These are phyloP conservation scores for Eudorina sp. DNA, from an alignment of 139 green algal genomes.

Conservation along the genomic window DNA sequence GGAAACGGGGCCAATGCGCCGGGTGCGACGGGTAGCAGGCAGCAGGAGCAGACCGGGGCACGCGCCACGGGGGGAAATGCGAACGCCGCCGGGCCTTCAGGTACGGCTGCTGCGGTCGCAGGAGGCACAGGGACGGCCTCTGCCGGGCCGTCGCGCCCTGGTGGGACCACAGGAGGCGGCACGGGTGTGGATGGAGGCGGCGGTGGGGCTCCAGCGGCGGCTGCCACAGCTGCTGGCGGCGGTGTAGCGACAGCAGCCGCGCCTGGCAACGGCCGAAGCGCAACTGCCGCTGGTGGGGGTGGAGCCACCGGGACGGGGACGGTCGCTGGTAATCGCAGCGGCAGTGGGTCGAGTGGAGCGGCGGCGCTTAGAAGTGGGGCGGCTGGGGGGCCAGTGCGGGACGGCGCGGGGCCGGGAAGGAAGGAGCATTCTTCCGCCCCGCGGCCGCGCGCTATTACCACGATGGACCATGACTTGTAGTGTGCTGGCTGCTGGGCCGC, in stretches of 20 bases:
- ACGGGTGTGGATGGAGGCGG: neutral
- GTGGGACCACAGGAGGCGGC: neutral
- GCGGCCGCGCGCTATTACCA: slow-evolving; percentile 13
- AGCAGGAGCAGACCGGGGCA: neutral
- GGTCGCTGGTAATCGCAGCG: neutral
- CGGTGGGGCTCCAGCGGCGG: neutral
- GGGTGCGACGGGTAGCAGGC: too few relatives aligned
- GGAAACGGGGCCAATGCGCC: too few relatives aligned
- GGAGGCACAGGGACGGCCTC: too few relatives aligned
- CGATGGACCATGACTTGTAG: slow-evolving; percentile 32
- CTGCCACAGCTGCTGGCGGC: neutral
- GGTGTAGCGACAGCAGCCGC: neutral
- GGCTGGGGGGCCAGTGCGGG: neutral
- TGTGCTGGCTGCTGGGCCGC: neutral
- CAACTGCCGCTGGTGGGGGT: neutral
- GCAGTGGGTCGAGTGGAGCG: neutral
- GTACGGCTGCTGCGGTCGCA: neutral
- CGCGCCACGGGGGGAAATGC: neutral
- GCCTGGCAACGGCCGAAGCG: neutral
- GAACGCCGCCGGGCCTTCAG: neutral
- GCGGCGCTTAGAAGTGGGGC: neutral
- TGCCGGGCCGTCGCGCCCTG: too few relatives aligned
- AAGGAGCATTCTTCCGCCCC: neutral
- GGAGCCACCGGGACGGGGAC: neutral
- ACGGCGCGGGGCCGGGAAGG: neutral